A percentile compares a stretch with the other conserved stretches of the same genome.
These are phyloP conservation scores for Torulaspora gathmanii DNA, from an alignment of 805 yeast species.

Conservation along the genomic window DNA sequence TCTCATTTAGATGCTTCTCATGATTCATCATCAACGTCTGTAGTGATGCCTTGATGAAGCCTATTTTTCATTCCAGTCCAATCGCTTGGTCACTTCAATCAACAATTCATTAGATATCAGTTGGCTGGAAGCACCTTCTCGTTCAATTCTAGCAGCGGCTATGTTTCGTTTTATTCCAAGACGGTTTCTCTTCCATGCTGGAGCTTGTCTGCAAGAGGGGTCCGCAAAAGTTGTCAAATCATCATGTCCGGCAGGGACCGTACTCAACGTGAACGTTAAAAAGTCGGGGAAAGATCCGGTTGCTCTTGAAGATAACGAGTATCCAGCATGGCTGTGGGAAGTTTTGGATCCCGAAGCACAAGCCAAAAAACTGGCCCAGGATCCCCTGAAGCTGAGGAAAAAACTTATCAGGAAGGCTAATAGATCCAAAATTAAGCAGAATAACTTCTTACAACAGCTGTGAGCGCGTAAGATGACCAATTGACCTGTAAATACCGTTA, in stretches of 20 bases:
- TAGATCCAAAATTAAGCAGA: conserved; percentile 65
- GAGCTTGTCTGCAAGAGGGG: conserved; percentile 3
- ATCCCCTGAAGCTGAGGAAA: conserved; percentile 64
- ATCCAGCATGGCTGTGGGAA: conserved; percentile 94
- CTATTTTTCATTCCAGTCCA: neutral
- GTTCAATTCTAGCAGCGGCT: neutral
- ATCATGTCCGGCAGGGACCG: conserved; percentile 67
- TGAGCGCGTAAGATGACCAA: conserved; percentile 11
- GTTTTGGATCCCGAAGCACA: conserved; percentile 65
- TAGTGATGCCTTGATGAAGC: neutral
- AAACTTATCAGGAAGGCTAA: conserved; percentile 65
- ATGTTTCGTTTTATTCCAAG: conserved; percentile 9
- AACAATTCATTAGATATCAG: neutral
- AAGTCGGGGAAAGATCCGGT: conserved; percentile 83
- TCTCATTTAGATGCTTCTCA: neutral
- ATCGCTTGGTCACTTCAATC: neutral
- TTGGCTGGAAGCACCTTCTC: neutral
- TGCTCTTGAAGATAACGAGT: conserved; percentile 81
- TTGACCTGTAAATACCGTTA: conserved; percentile 18
- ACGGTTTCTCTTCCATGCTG: conserved; percentile 7
- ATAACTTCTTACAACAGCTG: conserved; percentile 52
- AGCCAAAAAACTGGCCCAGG: conserved; percentile 49
- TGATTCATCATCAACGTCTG: neutral
- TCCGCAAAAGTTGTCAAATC: conserved; percentile 32
- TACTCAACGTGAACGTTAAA: conserved; percentile 63